phyloP scores from a whole-genome alignment of 176 grass and related monocot species.

The Saccharum spontaneum region DNA sequence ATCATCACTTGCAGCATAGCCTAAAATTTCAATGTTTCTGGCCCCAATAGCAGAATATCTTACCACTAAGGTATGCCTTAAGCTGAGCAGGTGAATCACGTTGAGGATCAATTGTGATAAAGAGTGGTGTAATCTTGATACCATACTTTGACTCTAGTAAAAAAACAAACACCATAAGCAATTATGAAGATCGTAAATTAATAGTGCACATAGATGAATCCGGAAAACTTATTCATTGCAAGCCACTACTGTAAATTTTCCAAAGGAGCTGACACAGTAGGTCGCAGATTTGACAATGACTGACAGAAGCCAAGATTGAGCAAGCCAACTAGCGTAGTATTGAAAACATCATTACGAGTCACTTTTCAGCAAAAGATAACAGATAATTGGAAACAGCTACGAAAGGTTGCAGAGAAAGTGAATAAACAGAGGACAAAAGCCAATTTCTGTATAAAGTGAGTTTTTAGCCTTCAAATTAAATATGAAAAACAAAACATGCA shows the following conservation, averaged over 20 bases:
- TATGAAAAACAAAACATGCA: slow-evolving; percentile 20
- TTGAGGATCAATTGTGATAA: slow-evolving; percentile 91
- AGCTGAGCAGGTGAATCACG: slow-evolving; percentile 76
- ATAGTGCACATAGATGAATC: neutral
- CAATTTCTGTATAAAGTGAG: neutral
- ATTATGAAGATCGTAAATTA: slow-evolving; percentile 26
- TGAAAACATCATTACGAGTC: neutral
- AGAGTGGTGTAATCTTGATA: slow-evolving; percentile 69
- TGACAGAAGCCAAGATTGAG: neutral
- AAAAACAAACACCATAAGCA: slow-evolving; percentile 18
- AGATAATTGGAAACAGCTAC: neutral
- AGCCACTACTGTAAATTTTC: neutral
- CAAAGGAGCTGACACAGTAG: slow-evolving; percentile 11
- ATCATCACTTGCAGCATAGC: slow-evolving; percentile 24
- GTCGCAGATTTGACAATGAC: neutral
- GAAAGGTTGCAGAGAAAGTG: neutral
- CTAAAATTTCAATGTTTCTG: slow-evolving; percentile 21
- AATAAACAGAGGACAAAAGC: neutral
- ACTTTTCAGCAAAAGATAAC: neutral
- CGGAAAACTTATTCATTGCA: slow-evolving; percentile 16
- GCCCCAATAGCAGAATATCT: slow-evolving; percentile 27
- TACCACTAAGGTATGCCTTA: slow-evolving; percentile 90
- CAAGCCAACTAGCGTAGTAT: neutral
- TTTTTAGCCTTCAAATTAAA: slow-evolving; percentile 3
- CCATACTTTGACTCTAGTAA: slow-evolving; percentile 66